Base-by-base conservation (phyloP, 148 eudicot species). In the Silene uniflora region DNA sequence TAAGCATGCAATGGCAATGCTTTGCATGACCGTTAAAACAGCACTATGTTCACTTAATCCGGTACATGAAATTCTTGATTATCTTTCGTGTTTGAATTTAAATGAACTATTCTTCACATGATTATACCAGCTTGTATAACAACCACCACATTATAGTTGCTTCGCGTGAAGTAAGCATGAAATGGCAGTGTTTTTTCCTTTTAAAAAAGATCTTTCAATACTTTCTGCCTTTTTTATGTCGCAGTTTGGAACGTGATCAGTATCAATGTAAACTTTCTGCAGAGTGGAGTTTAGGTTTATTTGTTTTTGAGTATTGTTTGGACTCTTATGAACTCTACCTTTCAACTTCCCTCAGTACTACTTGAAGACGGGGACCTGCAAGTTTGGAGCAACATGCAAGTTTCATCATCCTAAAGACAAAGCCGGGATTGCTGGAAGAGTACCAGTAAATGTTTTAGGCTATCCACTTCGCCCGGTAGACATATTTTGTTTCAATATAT, bases 301-400 rank as follows among this genome's bases (percentile, higher is more conserved):
- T 39, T 39, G 44, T 7, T 39, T 39, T 39, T 39, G 44, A 7
- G 44, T 27, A 7, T 35, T 3, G 6, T 62, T 74, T 12, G 44
- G 27, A 22, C 10, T 42, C 3, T 32, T 23, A 47, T 5, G 49
- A 0, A 58, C 23, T 49, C 60, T 49, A 47, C 61, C 13, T 32
- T 72, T 71, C 66, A 46, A 70, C 60, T 70, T 72, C 81, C 59
- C 29, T 66, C 88, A 95, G 99, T 95, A 92, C 82, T 95, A 76
- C 86, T 70, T 95, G 85, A 95, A 92, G 86, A 95, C 98, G 6
- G 99, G 97, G 46, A 87, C 94, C 21, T 95, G 99, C 87, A 92
- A 92, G 73, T 95, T 92, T 78, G 99, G 98, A 75, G 90, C 94
- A 19, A 95, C 94, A 17, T 95, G 99, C 91, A 95, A 95, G 83